Evolutionary conservation across 139 green algal species (phyloP).

Genomic region (Ettlia oleoabundans): DNA sequence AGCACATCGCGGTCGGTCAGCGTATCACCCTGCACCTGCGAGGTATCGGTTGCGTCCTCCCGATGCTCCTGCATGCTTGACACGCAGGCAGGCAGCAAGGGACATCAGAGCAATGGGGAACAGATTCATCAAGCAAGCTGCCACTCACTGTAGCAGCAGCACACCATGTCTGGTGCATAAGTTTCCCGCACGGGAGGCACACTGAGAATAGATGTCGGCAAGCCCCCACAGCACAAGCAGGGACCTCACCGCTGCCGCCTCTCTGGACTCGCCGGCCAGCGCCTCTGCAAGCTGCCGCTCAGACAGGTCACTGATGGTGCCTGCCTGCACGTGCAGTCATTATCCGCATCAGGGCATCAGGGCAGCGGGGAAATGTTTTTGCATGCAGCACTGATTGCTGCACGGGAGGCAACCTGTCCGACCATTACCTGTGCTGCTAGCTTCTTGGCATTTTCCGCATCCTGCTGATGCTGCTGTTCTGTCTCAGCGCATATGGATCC

Average conservation of each 20-base stretch:
- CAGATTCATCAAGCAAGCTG: too few relatives aligned
- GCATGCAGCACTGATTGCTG: too few relatives aligned
- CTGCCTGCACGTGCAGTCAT: too few relatives aligned
- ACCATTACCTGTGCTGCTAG: background rate
- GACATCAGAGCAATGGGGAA: background rate
- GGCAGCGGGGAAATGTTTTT: too few relatives aligned
- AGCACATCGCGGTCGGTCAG: conserved; percentile 2
- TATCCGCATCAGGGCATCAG: too few relatives aligned
- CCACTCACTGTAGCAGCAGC: too few relatives aligned
- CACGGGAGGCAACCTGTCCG: too few relatives aligned
- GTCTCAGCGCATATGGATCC: background rate
- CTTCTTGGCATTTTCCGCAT: background rate
- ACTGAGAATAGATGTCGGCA: too few relatives aligned
- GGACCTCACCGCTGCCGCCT: conserved; percentile 27
- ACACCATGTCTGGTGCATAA: too few relatives aligned
- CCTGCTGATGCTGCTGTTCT: background rate
- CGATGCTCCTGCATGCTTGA: background rate
- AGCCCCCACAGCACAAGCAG: background rate
- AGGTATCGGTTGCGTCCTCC: conserved; percentile 11
- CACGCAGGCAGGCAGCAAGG: background rate
- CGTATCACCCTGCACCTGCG: conserved; percentile 6
- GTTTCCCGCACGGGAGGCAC: too few relatives aligned
- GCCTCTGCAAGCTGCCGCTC: background rate
- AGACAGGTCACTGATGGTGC: background rate
- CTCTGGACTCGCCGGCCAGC: background rate